phyloP scores from a whole-genome alignment of 768 basidiomycete genomes.

The Lentinula raphanica region DNA sequence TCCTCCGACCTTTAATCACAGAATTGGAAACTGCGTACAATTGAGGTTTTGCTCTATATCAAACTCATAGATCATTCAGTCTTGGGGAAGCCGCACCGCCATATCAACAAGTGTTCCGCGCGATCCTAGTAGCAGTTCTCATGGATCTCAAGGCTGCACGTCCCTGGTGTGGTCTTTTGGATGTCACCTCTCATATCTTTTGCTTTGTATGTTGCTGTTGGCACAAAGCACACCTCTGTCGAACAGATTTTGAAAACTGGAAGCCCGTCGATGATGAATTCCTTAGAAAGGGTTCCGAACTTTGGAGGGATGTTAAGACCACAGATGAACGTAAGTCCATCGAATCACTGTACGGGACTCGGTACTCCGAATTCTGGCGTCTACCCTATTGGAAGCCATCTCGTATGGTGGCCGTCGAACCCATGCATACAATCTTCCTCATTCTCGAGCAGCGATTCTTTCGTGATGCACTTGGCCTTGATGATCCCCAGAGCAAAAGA shows the following conservation, averaged over 20 bases:
- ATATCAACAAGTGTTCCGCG: constrained; percentile 6
- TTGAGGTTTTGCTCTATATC: background rate
- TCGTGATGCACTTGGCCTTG: background rate
- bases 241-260: constrained; percentile 14
- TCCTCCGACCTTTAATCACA: background rate
- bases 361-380: constrained; percentile 23
- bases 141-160: constrained; percentile 3
- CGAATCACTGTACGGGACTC: constrained; percentile 18
- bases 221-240: background rate
- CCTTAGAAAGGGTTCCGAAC: constrained; percentile 13
- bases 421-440: constrained; percentile 26
- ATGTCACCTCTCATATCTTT: background rate
- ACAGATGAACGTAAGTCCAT: constrained; percentile 8
- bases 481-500: background rate
- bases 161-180: background rate
- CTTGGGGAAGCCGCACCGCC: background rate
- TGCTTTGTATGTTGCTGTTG: background rate
- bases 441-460: background rate
- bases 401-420: constrained; percentile 27
- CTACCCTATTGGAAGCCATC: constrained; percentile 32
- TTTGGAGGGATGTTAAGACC: constrained; percentile 16
- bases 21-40: background rate
- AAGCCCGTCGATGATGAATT: constrained; percentile 1
- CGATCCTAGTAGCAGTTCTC: background rate
- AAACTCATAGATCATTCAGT: too few relatives aligned